These are phyloP conservation scores for Neurospora intermedia DNA, from an alignment of 495 filamentous ascomycete genomes.

Conservation along the genomic window DNA sequence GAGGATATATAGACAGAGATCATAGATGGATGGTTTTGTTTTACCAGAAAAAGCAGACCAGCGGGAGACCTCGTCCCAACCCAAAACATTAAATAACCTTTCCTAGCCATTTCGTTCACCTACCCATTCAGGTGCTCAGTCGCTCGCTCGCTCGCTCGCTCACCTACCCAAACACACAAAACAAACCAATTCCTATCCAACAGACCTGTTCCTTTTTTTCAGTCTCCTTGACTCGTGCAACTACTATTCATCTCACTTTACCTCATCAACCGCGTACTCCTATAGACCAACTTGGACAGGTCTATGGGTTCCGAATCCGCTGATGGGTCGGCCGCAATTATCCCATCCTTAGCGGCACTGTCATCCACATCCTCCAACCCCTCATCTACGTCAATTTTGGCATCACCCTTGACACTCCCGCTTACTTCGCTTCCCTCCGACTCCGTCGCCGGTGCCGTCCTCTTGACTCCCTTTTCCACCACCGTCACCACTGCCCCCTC, in stretches of 20 bases:
- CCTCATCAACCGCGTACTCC: constrained; percentile 13
- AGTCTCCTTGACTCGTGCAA: background rate
- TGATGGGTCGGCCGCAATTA: constrained; percentile 26
- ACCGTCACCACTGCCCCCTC: constrained; percentile 1
- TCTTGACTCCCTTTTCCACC: constrained; percentile 11
- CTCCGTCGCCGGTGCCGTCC: background rate
- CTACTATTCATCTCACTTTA: background rate
- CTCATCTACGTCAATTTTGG: constrained; percentile 23
- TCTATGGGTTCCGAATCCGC: constrained; percentile 26
- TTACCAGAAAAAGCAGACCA: background rate
- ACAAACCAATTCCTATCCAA: background rate
- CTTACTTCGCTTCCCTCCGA: background rate
- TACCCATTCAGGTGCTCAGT: background rate
- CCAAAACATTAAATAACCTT: background rate
- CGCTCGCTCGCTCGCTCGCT: background rate
- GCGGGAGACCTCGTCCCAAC: background rate
- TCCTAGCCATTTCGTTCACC: background rate
- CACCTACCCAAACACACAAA: background rate
- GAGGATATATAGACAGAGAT: background rate
- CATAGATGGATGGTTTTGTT: background rate
- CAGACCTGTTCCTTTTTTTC: background rate
- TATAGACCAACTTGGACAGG: constrained; percentile 5
- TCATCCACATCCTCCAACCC: constrained; percentile 29
- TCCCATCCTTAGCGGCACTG: constrained; percentile 1
- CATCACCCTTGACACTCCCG: background rate